These are phyloP conservation scores for Calonectria honghensis DNA, from an alignment of 2,329 filamentous ascomycete genomes.

Conservation along the genomic window DNA sequence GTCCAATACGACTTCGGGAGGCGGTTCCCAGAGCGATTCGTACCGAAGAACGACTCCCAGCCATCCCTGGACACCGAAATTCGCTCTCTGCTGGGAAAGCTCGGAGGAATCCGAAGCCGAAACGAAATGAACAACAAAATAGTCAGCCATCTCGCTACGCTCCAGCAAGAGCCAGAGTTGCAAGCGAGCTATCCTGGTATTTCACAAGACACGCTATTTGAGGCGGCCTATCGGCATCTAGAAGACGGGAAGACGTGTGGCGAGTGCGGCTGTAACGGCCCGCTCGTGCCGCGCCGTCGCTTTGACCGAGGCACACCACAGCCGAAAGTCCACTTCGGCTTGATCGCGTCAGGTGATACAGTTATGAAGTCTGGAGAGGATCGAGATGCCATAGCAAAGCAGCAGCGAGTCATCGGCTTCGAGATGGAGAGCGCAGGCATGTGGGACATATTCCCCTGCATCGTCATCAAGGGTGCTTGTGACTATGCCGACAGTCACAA, in stretches of 20 bases:
- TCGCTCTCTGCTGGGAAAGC: constrained; percentile 51
- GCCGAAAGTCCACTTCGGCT: constrained; percentile 33
- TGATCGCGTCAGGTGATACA: constrained; percentile 31
- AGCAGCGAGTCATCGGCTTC: constrained; percentile 32
- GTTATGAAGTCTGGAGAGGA: constrained; percentile 36
- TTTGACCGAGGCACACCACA: background rate
- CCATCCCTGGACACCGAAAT: constrained; percentile 50
- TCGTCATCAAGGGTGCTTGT: constrained; percentile 42
- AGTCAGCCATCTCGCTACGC: background rate
- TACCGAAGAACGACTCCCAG: constrained; percentile 46
- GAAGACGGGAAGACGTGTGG: background rate
- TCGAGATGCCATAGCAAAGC: constrained; percentile 2
- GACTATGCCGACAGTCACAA: constrained; percentile 47
- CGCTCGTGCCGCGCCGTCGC: background rate
- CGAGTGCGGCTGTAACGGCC: background rate
- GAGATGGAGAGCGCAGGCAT: constrained; percentile 45
- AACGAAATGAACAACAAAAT: constrained; percentile 14
- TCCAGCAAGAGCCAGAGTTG: background rate
- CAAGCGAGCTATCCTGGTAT: constrained; percentile 2
- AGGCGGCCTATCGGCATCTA: background rate
- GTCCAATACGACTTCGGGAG: constrained; percentile 57
- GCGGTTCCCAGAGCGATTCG: constrained; percentile 45
- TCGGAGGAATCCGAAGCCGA: constrained; percentile 26
- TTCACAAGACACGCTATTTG: background rate
- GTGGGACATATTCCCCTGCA: constrained; percentile 40